Percentiles rank a stretch among this genome's conserved stretches.
Conservation (phyloP, 208 protist genomes). For the Trypanosoma conorhini region DNA sequence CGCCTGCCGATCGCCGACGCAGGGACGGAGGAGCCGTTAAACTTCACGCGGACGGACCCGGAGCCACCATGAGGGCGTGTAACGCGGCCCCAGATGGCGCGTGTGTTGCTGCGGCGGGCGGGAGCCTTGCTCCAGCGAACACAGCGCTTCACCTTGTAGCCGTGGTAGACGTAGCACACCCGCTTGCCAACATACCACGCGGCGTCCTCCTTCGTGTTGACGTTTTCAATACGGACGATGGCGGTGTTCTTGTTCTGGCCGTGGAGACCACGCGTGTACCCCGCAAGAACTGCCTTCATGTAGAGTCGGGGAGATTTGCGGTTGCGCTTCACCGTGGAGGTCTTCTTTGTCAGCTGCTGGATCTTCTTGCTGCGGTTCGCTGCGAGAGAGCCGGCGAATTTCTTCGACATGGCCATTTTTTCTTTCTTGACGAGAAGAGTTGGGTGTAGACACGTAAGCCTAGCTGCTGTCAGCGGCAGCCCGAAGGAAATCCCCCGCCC, state of each 20-base stretch:
- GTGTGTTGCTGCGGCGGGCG: slow-evolving; percentile 88
- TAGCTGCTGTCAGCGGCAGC: slow-evolving; percentile 13
- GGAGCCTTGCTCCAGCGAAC: slow-evolving; percentile 91
- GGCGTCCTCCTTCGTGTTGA: slow-evolving; percentile 64
- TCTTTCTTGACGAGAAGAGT: slow-evolving; percentile 8
- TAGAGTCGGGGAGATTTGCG: slow-evolving; percentile 86
- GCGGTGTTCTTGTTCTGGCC: slow-evolving; percentile 95
- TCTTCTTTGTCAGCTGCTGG: slow-evolving; percentile 84
- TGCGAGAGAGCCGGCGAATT: slow-evolving; percentile 39
- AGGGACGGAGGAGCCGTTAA: slow-evolving; percentile 96
- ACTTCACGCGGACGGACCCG: slow-evolving; percentile 98
- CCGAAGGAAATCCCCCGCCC: background rate
- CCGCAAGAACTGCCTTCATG: slow-evolving; percentile 89
- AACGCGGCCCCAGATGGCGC: slow-evolving; percentile 98
- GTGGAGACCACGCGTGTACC: slow-evolving; percentile 88
- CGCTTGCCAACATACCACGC: slow-evolving; percentile 99
- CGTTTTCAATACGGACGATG: slow-evolving; percentile 54
- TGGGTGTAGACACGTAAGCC: slow-evolving; percentile 24
- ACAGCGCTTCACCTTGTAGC: slow-evolving; percentile 93
- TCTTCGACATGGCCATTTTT: slow-evolving; percentile 30
- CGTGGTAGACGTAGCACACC: slow-evolving; percentile 98
- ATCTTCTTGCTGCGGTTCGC: slow-evolving; percentile 91
- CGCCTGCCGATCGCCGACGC: slow-evolving; percentile 95
- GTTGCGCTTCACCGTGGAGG: slow-evolving; percentile 71
- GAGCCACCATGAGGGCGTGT: slow-evolving; percentile 97